Evolutionary conservation across 495 filamentous ascomycete genomes (phyloP).

Genomic region (Penicillium roqueforti): DNA sequence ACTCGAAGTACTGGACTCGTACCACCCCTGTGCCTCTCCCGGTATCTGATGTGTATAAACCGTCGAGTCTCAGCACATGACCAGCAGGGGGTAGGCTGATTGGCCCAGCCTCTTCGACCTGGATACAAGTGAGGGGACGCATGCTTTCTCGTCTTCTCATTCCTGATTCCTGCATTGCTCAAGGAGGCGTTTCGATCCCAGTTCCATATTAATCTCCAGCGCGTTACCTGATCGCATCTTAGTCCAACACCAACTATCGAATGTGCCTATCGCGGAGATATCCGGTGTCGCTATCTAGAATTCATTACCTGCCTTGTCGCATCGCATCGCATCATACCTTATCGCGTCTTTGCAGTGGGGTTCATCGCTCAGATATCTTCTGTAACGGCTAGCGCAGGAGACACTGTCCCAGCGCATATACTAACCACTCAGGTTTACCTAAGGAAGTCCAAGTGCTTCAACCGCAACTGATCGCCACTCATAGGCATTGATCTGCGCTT

Average conservation of each 20-base stretch:
- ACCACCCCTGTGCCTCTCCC: not conserved
- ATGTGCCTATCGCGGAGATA: slow-evolving; percentile 5
- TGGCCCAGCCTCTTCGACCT: slow-evolving; percentile 28
- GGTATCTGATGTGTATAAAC: slow-evolving; percentile 2
- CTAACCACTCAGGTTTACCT: slow-evolving; percentile 16
- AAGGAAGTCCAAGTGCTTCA: slow-evolving; percentile 5
- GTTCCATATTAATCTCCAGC: slow-evolving; percentile 5
- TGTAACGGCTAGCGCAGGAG: slow-evolving; percentile 15
- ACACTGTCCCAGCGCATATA: slow-evolving; percentile 13
- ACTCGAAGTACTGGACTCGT: not conserved
- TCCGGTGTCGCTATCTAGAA: slow-evolving; percentile 1
- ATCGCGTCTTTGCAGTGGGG: slow-evolving; percentile 17
- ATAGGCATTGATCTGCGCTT: slow-evolving; percentile 17
- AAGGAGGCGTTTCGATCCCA: slow-evolving; percentile 17
- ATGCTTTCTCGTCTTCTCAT: slow-evolving; percentile 9
- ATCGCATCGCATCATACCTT: slow-evolving; percentile 15
- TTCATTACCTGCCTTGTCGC: slow-evolving; percentile 6
- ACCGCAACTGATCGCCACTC: slow-evolving; percentile 6
- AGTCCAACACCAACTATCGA: slow-evolving; percentile 9
- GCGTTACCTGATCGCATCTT: slow-evolving; percentile 5
- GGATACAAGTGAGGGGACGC: slow-evolving; percentile 21
- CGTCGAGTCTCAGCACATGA: slow-evolving; percentile 13
- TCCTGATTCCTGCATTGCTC: slow-evolving; percentile 17
- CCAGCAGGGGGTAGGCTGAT: slow-evolving; percentile 16
- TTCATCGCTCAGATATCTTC: slow-evolving; percentile 12